Evolutionary conservation across 2,329 filamentous ascomycete genomes (phyloP), one percentile per base, ranked within the genome.

Genomic region (Laburnicola sp.): DNA sequence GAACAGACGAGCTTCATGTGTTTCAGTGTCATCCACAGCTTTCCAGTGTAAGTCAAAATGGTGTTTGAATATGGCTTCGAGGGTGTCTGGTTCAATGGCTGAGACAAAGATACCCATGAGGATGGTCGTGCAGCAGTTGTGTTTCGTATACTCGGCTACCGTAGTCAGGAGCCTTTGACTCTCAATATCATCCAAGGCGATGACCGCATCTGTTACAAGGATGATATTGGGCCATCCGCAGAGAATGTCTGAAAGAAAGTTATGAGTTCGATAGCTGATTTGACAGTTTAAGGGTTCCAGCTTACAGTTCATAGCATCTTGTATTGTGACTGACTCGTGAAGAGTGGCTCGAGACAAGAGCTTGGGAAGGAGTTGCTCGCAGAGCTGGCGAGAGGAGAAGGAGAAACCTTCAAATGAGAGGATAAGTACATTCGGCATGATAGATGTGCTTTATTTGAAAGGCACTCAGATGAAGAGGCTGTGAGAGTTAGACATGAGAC

Each of bases 201-300:
- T 57, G 2, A 54, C 51, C 3, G 60, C 36, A 42, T 66, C 61
- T 7, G 60, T 60, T 32, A 65, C 53, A 6, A 66, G 56, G 9
- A 66, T 62, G 10, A 59, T 48, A n/a, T 50, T 59, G 9, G 64
- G 64, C 64, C 62, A 66, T 28, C 60, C 55, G 10, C 56, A 46
- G 6, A 42, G 39, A 16, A 66, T 56, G 37, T 58, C 42, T 45
- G 6, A 16, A 16, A 16, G 16, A 16, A 16, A 16, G 16, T 16
- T 16, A 16, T 16, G 16, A 16, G 16, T 16, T 16, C 16, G 16
- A 16, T 16, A 16, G 16, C 16, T 16, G 16, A 16, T 16, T 16
- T 16, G 16, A 16, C 16, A 16, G 16, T 16, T 16, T 16, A 16
- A 16, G 16, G 16, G 16, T 16, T 16, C 16, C 16, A 16, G 16